A percentile compares a stretch with the other conserved stretches of the same genome.
These are phyloP conservation scores for Geranium rotundifolium DNA, from an alignment of 345 rosid species.

Conservation along the genomic window DNA sequence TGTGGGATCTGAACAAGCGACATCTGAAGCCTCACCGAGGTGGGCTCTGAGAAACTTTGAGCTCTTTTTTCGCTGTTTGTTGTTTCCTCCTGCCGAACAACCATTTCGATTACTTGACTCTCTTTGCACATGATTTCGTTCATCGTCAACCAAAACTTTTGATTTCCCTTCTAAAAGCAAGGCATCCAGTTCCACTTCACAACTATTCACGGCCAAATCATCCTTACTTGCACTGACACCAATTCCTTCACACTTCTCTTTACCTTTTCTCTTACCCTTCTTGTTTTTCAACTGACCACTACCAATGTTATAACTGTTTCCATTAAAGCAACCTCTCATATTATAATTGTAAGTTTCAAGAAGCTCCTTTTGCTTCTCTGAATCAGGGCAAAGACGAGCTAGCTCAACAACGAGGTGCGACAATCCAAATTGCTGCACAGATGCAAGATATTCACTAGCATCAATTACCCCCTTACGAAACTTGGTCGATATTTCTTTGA, in stretches of 20 bases:
- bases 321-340: slow-evolving; percentile 1
- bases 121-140: neutral
- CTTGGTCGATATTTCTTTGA: slow-evolving; percentile 11
- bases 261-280: slow-evolving; percentile 11
- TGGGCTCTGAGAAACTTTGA: slow-evolving; percentile 9
- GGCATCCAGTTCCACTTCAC: no score
- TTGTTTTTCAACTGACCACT: neutral
- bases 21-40: slow-evolving; percentile 9
- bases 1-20: neutral
- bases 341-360: slow-evolving; percentile 13
- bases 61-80: slow-evolving; percentile 8
- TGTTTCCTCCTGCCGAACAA: slow-evolving; percentile 8
- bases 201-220: neutral
- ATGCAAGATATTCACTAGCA: slow-evolving; percentile 13
- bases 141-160: slow-evolving; percentile 6
- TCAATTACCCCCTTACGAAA: slow-evolving; percentile 13
- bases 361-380: slow-evolving; percentile 17
- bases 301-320: slow-evolving; percentile 4
- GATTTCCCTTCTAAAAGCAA: slow-evolving; percentile 2
- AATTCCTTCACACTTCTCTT: slow-evolving; percentile 11
- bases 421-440: slow-evolving; percentile 16
- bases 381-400: slow-evolving; percentile 16
- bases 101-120: neutral
- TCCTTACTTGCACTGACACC: neutral
- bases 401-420: slow-evolving; percentile 16